Conservation (phyloP, 257 asterid species). For the Avicennia marina region DNA sequence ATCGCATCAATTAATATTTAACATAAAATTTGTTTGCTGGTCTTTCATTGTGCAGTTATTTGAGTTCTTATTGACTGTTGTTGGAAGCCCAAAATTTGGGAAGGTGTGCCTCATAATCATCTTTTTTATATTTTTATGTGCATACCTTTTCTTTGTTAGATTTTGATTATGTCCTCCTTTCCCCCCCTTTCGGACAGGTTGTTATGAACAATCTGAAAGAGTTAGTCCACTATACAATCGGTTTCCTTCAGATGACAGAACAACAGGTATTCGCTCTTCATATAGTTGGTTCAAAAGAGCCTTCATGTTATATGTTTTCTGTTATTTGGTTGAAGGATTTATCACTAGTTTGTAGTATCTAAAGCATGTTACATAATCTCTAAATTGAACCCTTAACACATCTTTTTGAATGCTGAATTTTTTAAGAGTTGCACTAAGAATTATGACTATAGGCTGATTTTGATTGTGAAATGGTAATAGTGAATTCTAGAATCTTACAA, state of each 20-base stretch:
- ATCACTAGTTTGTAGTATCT: background rate
- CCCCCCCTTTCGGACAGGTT: slow-evolving; percentile 52
- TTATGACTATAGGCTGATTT: background rate
- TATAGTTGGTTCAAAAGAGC: background rate
- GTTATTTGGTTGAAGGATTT: background rate
- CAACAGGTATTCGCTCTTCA: slow-evolving; percentile 61
- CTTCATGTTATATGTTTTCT: slow-evolving; percentile 3
- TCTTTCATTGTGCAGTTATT: slow-evolving; percentile 58
- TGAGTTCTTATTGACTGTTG: slow-evolving; percentile 77
- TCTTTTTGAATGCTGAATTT: background rate
- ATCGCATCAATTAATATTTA: slow-evolving; percentile 9
- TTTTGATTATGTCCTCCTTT: slow-evolving; percentile 15
- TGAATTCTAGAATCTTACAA: background rate
- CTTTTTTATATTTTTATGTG: slow-evolving; percentile 9
- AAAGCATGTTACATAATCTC: background rate
- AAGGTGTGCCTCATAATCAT: slow-evolving; percentile 50
- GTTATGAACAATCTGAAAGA: slow-evolving; percentile 68
- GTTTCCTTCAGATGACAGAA: slow-evolving; percentile 91
- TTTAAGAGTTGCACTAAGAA: background rate
- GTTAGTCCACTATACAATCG: slow-evolving; percentile 75
- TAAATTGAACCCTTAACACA: slow-evolving; percentile 3
- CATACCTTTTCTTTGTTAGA: slow-evolving; percentile 1
- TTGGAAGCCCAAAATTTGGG: slow-evolving; percentile 64
- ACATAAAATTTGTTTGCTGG: slow-evolving; percentile 13
- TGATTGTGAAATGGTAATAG: too few species aligned